Conservation (phyloP, 768 basidiomycete species). For the Serendipita sp. region DNA sequence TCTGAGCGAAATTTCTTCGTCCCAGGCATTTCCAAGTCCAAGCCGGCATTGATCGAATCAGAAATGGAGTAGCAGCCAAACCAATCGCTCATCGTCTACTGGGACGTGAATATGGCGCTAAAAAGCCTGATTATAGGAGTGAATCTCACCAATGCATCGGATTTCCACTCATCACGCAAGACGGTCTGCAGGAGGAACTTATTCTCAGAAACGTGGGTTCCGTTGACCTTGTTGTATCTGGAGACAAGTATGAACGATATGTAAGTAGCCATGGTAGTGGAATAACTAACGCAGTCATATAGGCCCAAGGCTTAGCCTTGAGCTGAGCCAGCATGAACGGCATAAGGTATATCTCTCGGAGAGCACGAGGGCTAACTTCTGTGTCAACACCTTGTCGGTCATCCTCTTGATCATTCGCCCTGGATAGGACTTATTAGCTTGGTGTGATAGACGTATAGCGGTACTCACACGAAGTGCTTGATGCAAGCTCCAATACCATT, state of each 20-base stretch:
- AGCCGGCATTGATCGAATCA: conserved; percentile 18
- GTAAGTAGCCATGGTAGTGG: background rate
- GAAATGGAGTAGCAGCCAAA: conserved; percentile 15
- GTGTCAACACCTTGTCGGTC: conserved; percentile 47
- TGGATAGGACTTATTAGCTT: conserved; percentile 13
- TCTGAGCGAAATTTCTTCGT: conserved; percentile 19
- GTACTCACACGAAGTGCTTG: conserved; percentile 38
- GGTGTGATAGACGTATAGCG: background rate
- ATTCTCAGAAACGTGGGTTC: conserved; percentile 18
- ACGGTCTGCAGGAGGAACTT: conserved; percentile 16
- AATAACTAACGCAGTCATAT: conserved; percentile 17
- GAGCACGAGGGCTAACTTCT: conserved; percentile 31
- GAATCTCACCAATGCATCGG: conserved; percentile 15
- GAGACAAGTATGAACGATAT: background rate
- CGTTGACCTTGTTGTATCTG: conserved; percentile 20
- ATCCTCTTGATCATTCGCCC: conserved; percentile 70
- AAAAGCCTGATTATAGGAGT: no score
- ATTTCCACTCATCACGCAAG: conserved; percentile 19
- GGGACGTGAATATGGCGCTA: no score
- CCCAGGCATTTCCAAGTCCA: conserved; percentile 20
- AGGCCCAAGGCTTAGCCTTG: conserved; percentile 15
- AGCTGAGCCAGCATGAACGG: conserved; percentile 32
- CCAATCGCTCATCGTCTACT: conserved; percentile 15
- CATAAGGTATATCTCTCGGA: conserved; percentile 42
- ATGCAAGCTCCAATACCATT: conserved; percentile 52